phyloP scores from a whole-genome alignment of 2,329 filamentous ascomycete genomes.

The Alternaria sp. region DNA sequence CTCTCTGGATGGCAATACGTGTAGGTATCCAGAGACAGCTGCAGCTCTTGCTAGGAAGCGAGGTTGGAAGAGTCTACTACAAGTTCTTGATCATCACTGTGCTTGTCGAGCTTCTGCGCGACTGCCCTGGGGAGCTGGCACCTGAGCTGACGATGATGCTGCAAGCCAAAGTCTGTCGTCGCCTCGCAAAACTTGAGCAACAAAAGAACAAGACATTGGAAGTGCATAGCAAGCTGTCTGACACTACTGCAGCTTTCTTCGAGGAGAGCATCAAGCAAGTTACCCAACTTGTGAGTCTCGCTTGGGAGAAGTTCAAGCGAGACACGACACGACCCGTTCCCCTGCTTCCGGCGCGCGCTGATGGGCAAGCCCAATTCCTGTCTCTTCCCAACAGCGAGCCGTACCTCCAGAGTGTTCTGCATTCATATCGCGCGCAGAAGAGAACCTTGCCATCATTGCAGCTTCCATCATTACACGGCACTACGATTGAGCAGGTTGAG shows the following conservation, averaged over 20 bases:
- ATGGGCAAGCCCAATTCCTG: constrained; percentile 23
- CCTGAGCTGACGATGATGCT: constrained; percentile 53
- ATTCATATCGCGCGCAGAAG: constrained; percentile 11
- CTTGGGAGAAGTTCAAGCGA: constrained; percentile 29
- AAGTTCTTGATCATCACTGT: constrained; percentile 63
- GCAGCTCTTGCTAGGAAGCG: constrained; percentile 47
- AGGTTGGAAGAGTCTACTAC: constrained; percentile 60
- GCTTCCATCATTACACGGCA: constrained; percentile 13
- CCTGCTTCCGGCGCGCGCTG: constrained; percentile 52
- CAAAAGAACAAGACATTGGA: too few species aligned
- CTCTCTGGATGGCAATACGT: constrained; percentile 69
- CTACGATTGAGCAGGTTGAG: constrained; percentile 23
- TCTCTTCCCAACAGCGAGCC: constrained; percentile 30
- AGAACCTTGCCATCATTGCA: constrained; percentile 10
- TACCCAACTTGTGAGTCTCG: constrained; percentile 40
- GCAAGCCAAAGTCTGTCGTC: constrained; percentile 62
- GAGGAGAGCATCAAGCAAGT: constrained; percentile 38
- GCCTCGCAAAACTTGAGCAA: constrained; percentile 65
- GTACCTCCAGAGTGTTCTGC: constrained; percentile 25
- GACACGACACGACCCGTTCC: constrained; percentile 52
- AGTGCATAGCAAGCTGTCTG: too few species aligned
- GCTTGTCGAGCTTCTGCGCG: constrained; percentile 56
- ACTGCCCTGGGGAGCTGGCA: constrained; percentile 30
- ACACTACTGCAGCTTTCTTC: constrained; percentile 8
- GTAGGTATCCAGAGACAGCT: constrained; percentile 64